Evolutionary conservation across 495 filamentous ascomycete genomes (phyloP), one percentile per base, ranked within the genome.

Genomic region (Penicillium herquei): DNA sequence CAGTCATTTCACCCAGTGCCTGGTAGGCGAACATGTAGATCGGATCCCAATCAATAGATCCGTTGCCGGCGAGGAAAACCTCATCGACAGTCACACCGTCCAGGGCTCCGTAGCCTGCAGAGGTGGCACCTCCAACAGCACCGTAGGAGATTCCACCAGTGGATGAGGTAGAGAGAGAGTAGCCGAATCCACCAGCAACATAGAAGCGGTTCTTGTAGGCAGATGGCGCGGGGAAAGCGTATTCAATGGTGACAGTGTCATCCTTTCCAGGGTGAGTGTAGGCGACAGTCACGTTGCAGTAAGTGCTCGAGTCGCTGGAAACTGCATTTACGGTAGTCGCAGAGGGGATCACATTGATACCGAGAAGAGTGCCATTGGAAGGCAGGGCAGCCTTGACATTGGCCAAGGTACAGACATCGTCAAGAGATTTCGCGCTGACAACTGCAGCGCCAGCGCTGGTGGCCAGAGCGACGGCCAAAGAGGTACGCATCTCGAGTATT

Each of bases 1-100:
- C 47, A 44, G 68, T 70, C 68, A 73, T 68, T 45, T 73, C 70
- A 17, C 69, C 67, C 6, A 71, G 57, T 7, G 67, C 75, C 58
- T 77, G 66, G 61, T 77, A 79, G 11, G 42, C 57, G 59, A 73
- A 73, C 67, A 74, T 74, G 53, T 70, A 64, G n/a, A 62, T 68
- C 6, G 66, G 62, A 45, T 76, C 71, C 66, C 65, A 75, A 54
- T 76, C 74, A 60, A 74, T 68, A 6, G 69, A 65, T 13, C 73
- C 73, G 46, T 76, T 75, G 31, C 70, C 71, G 40, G 60, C 60
- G 0, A 72, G 61, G 12, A 60, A 57, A 5, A 73, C 71, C 1
- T 72, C 66, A 42, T 74, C 73, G 46, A 66, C 66, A 58, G 48
- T 59, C 17, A 54, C 45, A 51, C 60, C 37, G 39, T 62, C 37